Conservation (phyloP, 768 basidiomycete genomes). For the Pleurotus tuber-regium region DNA sequence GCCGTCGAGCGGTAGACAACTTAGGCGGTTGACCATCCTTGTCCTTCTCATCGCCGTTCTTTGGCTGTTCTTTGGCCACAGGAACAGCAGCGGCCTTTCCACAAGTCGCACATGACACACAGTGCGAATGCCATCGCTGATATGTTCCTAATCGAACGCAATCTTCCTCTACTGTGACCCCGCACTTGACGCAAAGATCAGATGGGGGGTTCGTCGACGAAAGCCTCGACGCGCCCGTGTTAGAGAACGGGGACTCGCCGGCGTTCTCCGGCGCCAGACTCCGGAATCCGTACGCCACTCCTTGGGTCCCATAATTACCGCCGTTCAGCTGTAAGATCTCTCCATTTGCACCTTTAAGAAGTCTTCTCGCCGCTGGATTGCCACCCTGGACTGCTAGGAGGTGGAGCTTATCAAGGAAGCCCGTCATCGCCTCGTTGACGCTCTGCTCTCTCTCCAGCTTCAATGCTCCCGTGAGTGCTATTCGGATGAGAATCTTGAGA, state of each 20-base stretch:
- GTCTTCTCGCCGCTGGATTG: constrained; percentile 72
- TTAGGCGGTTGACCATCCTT: constrained; percentile 59
- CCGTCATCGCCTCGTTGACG: constrained; percentile 78
- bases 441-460: constrained; percentile 92
- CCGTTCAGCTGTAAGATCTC: constrained; percentile 47
- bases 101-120: constrained; percentile 82
- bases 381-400: constrained; percentile 84
- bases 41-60: constrained; percentile 51
- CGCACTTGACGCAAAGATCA: constrained; percentile 89
- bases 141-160: constrained; percentile 95
- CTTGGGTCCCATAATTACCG: constrained; percentile 75
- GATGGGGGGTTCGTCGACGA: constrained; percentile 73
- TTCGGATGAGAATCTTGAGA: constrained; percentile 98
- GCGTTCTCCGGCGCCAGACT: constrained; percentile 89
- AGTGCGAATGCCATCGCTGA: constrained; percentile 94
- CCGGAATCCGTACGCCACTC: constrained; percentile 89
- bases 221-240: constrained; percentile 42
- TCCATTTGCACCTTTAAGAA: constrained; percentile 74
- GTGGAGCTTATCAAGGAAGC: constrained; percentile 91
- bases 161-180: constrained; percentile 93
- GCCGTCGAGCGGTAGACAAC: constrained; percentile 61
- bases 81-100: constrained; percentile 73
- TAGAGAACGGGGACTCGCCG: constrained; percentile 78
- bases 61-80: constrained; percentile 53
- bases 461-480: constrained; percentile 92